Conservation (phyloP, 2,329 filamentous ascomycete genomes). For the Sporothrix sp. region DNA sequence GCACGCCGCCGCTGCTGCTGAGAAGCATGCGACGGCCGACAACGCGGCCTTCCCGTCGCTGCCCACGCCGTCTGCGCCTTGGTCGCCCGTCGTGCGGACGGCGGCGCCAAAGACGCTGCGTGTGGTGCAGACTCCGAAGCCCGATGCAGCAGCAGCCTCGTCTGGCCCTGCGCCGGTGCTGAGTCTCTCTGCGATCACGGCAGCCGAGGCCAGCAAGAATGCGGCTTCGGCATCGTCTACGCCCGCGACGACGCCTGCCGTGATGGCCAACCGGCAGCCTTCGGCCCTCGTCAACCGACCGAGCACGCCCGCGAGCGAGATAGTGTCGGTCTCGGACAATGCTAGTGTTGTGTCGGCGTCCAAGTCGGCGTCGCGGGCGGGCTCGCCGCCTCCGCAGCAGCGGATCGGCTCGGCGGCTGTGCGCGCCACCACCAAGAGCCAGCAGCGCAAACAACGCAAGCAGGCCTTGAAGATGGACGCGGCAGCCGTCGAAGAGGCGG, state of each 20-base stretch:
- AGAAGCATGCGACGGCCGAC: constrained; percentile 28
- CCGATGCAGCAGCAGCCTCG: constrained; percentile 38
- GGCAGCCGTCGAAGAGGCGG: constrained; percentile 31
- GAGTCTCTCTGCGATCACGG: constrained; percentile 20
- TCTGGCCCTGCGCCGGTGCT: constrained; percentile 17
- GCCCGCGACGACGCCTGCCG: background rate
- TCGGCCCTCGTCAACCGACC: constrained; percentile 35
- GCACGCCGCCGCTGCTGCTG: constrained; percentile 23
- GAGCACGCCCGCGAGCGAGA: constrained; percentile 64
- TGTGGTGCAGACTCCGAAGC: constrained; percentile 57
- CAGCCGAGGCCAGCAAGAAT: constrained; percentile 15
- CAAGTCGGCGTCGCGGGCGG: constrained; percentile 56
- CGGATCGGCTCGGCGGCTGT: constrained; percentile 61
- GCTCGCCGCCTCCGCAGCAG: constrained; percentile 53
- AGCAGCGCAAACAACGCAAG: constrained; percentile 66
- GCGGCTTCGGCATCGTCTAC: background rate
- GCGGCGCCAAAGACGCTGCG: constrained; percentile 50
- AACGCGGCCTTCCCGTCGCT: constrained; percentile 42
- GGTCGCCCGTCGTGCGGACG: constrained; percentile 42
- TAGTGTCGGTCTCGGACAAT: constrained; percentile 69
- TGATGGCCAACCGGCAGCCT: constrained; percentile 5
- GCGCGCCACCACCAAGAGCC: constrained; percentile 63
- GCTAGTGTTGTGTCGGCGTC: constrained; percentile 65
- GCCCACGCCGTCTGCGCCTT: constrained; percentile 37
- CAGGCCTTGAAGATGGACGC: constrained; percentile 57